Evolutionary conservation across 2,329 filamentous ascomycete species (phyloP), one percentile per base, ranked within the genome.

Genomic region (Alternaria viburni): DNA sequence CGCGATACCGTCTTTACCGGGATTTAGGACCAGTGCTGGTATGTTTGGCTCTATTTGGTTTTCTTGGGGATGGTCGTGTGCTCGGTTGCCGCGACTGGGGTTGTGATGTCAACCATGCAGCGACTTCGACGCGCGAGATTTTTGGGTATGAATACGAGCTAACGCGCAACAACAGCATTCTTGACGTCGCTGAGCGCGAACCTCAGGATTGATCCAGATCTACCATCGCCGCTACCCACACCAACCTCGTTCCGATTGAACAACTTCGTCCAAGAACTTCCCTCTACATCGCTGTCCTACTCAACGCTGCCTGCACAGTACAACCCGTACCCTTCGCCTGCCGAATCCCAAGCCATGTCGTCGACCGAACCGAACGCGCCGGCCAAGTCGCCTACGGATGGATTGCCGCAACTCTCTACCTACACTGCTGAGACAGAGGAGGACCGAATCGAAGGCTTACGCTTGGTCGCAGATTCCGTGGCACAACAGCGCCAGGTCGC

Each of bases 181-280:
- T 91, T 96, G 80, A 91, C 89, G 59, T 95, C 93, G 71, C 86
- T 96, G 15, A 89, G 91, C 70, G 91, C 91, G 67, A 96, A 96
- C 75, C 87, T 96, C 59, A 89, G 90, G 71, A 88, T 95, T 61
- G 84, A 82, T 71, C 82, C 83, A 30, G 82, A 84, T 49, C 65
- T 88, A 81, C 79, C 90, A 67, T 87, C 89, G 47, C 90, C 90
- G 52, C 85, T 88, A 64, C 84, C 85, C 59, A 90, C 87, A 64
- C 92, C 91, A 23, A 90, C 90, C 19, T 85, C 87, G 57, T 83
- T 83, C 74, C 77, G 78, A 57, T 74, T 74, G 57, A 78, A 75
- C 60, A 75, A 72, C 70, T 67, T 68, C 61, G 90, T 75, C 82
- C 86, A 78, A 84, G 89, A 66, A 81, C 86, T 79, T 84, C 90